Conservation (phyloP, 2,329 filamentous ascomycete genomes). For the Phoma sp. region DNA sequence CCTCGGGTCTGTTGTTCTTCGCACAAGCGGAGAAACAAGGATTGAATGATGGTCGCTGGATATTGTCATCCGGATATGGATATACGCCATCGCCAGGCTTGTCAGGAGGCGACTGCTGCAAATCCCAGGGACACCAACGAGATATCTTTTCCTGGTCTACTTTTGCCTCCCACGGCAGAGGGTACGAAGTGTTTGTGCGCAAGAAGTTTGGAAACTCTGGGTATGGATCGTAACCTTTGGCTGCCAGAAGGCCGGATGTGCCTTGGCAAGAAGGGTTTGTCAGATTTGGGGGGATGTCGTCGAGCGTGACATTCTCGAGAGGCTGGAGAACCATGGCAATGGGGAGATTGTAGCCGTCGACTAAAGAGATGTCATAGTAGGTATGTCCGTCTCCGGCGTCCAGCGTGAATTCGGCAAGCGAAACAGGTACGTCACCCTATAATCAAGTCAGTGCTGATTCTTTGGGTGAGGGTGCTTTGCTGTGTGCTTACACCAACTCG, state of each 20-base stretch:
- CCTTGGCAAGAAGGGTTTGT: slow-evolving; percentile 81
- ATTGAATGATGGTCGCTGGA: slow-evolving; percentile 74
- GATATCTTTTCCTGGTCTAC: slow-evolving; percentile 65
- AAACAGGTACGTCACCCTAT: slow-evolving; percentile 76
- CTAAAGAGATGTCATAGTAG: slow-evolving; percentile 85
- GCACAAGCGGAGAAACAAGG: slow-evolving; percentile 81
- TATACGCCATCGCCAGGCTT: slow-evolving; percentile 79
- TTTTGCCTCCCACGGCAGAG: slow-evolving; percentile 70
- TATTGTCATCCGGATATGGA: slow-evolving; percentile 78
- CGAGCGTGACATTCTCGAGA: slow-evolving; percentile 66
- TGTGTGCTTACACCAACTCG: slow-evolving; percentile 66
- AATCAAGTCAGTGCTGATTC: slow-evolving; percentile 4
- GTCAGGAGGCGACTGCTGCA: slow-evolving; percentile 71
- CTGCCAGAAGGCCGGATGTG: slow-evolving; percentile 66
- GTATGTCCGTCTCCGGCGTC: slow-evolving; percentile 72
- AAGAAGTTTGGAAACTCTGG: slow-evolving; percentile 60
- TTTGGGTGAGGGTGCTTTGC: background rate
- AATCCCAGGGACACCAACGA: slow-evolving; percentile 82
- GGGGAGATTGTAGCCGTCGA: slow-evolving; percentile 84
- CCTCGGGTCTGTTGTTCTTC: slow-evolving; percentile 68
- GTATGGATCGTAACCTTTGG: slow-evolving; percentile 57
- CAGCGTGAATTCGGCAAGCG: slow-evolving; percentile 82
- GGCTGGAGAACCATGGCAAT: slow-evolving; percentile 63
- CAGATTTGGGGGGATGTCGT: slow-evolving; percentile 74
- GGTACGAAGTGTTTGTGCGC: slow-evolving; percentile 70